Percentiles rank a stretch among this genome's conserved stretches.
These are phyloP conservation scores for Geoglossum glabrum DNA, from an alignment of 495 filamentous ascomycete genomes.

Conservation along the genomic window DNA sequence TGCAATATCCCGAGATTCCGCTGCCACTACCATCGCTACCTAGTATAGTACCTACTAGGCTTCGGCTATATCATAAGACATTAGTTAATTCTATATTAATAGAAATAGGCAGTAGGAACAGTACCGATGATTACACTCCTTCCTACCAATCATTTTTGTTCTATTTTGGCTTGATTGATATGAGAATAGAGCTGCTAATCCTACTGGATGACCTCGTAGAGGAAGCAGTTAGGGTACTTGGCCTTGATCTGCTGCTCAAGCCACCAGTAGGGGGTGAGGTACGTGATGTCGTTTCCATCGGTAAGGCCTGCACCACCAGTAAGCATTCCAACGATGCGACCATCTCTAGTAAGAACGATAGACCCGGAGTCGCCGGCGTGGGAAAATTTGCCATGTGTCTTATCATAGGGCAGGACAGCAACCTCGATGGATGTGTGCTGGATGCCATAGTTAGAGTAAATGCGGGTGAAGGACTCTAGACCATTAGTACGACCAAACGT, in stretches of 20 bases:
- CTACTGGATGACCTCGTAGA: constrained; percentile 4
- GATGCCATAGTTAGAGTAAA: not conserved
- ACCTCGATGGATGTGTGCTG: constrained; percentile 4
- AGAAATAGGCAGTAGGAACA: too few species aligned
- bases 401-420: constrained; percentile 5
- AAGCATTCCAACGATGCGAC: constrained; percentile 5
- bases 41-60: too few species aligned
- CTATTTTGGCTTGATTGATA: too few species aligned
- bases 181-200: not conserved
- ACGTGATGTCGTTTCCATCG: constrained; percentile 3
- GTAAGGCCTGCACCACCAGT: constrained; percentile 3
- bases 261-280: constrained; percentile 7
- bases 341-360: constrained; percentile 3
- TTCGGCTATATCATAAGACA: too few species aligned
- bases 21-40: too few species aligned
- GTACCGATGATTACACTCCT: too few species aligned
- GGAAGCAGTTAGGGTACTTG: constrained; percentile 4
- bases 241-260: constrained; percentile 4
- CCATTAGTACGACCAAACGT: constrained; percentile 4
- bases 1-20: too few species aligned
- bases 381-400: constrained; percentile 3
- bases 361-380: constrained; percentile 4
- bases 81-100: too few species aligned
- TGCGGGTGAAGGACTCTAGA: constrained; percentile 4
- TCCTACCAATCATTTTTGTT: too few species aligned